Evolutionary conservation across 257 asterid species (phyloP).

Genomic region (Marsdenia floribunda): DNA sequence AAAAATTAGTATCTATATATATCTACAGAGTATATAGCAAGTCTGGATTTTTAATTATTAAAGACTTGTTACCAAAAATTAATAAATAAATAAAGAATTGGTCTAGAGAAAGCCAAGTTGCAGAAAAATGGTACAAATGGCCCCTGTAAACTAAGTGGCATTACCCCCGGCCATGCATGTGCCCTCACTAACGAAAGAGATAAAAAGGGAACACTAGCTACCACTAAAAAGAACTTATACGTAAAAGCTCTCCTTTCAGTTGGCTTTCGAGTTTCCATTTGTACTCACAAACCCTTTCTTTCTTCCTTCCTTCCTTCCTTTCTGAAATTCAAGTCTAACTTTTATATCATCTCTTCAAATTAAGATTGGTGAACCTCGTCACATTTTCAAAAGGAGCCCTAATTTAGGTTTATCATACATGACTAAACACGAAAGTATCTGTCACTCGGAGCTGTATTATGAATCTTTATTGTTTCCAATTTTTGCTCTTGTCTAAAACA

Average conservation of each 20-base stretch:
- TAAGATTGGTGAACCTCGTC: background rate
- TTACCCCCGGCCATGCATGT: slow-evolving; percentile 8
- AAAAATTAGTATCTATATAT: too few relatives aligned
- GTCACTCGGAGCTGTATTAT: background rate
- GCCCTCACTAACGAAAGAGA: slow-evolving; percentile 7
- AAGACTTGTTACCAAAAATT: too few relatives aligned
- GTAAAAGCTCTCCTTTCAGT: background rate
- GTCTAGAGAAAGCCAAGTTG: background rate
- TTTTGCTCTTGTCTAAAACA: background rate
- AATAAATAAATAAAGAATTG: background rate
- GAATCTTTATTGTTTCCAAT: background rate
- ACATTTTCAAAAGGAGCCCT: background rate
- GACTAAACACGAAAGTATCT: background rate
- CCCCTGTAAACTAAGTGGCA: slow-evolving; percentile 2
- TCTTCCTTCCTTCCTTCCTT: background rate
- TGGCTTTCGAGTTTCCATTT: background rate
- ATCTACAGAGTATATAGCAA: background rate
- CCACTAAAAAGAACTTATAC: background rate
- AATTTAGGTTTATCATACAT: background rate
- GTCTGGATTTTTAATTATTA: background rate
- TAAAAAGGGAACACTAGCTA: slow-evolving; percentile 9
- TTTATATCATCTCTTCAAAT: background rate
- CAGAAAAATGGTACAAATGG: background rate
- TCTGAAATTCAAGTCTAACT: background rate
- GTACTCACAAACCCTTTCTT: background rate